Evolutionary conservation across 345 rosid species (phyloP).

Genomic region (Stellera chamaejasme): DNA sequence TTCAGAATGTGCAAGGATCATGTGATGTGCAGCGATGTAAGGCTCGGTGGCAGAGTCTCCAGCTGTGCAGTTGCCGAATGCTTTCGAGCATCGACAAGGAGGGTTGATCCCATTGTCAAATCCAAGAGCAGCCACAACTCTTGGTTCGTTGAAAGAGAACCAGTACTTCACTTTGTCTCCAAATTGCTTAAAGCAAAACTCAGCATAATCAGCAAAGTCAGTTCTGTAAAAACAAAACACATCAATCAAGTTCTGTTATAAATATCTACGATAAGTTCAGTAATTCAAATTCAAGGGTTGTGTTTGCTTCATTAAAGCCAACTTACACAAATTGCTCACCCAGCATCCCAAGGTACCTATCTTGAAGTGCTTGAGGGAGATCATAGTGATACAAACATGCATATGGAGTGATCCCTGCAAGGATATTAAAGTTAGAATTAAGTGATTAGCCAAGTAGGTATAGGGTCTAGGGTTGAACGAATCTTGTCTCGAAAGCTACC

Average conservation of each 20-base stretch:
- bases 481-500: constrained; percentile 15
- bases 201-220: constrained; percentile 51
- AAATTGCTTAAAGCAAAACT: constrained; percentile 53
- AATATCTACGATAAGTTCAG: background rate
- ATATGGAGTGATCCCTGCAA: constrained; percentile 12
- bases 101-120: constrained; percentile 45
- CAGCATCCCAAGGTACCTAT: constrained; percentile 1
- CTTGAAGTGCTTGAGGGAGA: constrained; percentile 12
- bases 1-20: constrained; percentile 54
- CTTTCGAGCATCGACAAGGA: constrained; percentile 50
- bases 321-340: constrained; percentile 7
- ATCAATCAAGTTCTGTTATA: background rate
- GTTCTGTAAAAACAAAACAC: constrained; percentile 22
- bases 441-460: no score
- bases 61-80: constrained; percentile 40
- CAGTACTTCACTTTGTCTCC: constrained; percentile 66
- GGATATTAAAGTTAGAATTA: no score
- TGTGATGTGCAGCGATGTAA: constrained; percentile 48
- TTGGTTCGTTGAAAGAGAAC: constrained; percentile 64
- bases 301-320: no score
- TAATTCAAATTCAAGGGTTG: no score
- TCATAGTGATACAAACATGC: constrained; percentile 9
- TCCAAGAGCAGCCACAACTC: constrained; percentile 50
- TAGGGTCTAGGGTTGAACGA: no score
- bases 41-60: constrained; percentile 61